Evolutionary conservation across 1,284 basidiomycete genomes (phyloP), one percentile per base, ranked within the genome.

Genomic region (Taiwanofungus camphoratus): DNA sequence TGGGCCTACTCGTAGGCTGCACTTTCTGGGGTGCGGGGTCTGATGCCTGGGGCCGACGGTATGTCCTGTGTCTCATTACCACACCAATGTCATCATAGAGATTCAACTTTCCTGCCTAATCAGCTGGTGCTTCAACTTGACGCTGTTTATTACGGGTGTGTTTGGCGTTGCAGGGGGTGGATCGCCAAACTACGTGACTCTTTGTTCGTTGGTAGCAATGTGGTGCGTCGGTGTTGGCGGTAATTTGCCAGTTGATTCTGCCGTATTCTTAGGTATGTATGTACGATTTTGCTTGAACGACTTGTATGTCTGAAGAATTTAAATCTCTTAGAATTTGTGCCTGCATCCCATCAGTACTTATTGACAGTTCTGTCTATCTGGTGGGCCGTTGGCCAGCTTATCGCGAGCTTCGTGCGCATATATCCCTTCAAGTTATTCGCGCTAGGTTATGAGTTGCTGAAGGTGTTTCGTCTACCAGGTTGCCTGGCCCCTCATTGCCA

Each of bases 161-260:
- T 89, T 90, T 50, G 80, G 78, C 1, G 58, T 79, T 3, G 71
- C 74, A 0, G 77, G 76, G 26, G 80, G 79, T 13, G 79, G 67
- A 1, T 77, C 81, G 0, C 71, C 74, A 0, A 73, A 77, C 49
- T 75, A 62, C 41, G 49, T 73, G 26, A 64, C 74, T 0, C 64
- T 87, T 13, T 74, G 71, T 39, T 69, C 74, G 0, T 64, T 84
- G 26, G 64, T 71, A 0, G 73, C 79, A 0, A 63, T 77, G 2
- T 77, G 77, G 68, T 76, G 77, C 2, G 61, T 82, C 4, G 81
- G 82, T 2, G 85, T 80, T 2, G 87, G 76, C 27, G 79, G 80
- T 13, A 86, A 86, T 54, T 58, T 84, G 36, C 81, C 87, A 0
- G 85, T 91, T 5, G 87, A 91, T 58, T 83, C 84, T 13, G 79